phyloP scores from a whole-genome alignment of 2,329 filamentous ascomycete genomes.

The Capronia americana region DNA sequence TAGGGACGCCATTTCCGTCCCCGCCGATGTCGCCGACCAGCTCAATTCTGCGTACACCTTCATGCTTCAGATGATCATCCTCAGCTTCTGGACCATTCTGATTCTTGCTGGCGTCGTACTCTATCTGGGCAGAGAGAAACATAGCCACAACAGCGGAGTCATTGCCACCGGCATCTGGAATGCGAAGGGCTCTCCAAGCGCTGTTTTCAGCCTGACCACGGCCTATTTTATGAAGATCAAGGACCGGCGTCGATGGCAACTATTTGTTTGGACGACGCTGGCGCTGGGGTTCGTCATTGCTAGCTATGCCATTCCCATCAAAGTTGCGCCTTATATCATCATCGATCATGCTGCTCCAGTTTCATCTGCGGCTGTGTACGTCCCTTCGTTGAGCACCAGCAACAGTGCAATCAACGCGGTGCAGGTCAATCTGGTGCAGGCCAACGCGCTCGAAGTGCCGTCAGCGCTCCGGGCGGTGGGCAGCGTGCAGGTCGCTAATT shows the following conservation, averaged over 20 bases:
- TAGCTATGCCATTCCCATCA: slow-evolving; percentile 19
- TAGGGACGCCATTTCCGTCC: slow-evolving; percentile 12
- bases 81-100: slow-evolving; percentile 17
- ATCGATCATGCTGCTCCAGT: slow-evolving; percentile 16
- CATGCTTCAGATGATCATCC: slow-evolving; percentile 18
- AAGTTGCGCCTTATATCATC: slow-evolving; percentile 21
- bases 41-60: slow-evolving; percentile 22
- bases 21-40: slow-evolving; percentile 14
- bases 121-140: slow-evolving; percentile 17
- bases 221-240: slow-evolving; percentile 18
- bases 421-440: slow-evolving; percentile 13
- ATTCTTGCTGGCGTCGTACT: slow-evolving; percentile 15
- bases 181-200: slow-evolving; percentile 10
- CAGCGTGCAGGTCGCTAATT: slow-evolving; percentile 11
- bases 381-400: background rate
- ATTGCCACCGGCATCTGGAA: slow-evolving; percentile 21
- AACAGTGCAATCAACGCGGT: background rate
- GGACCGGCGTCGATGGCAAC: slow-evolving; percentile 8
- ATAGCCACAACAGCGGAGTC: slow-evolving; percentile 20
- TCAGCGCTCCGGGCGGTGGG: slow-evolving; percentile 17
- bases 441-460: slow-evolving; percentile 17
- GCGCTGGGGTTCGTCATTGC: slow-evolving; percentile 11
- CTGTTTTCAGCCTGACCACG: slow-evolving; percentile 9
- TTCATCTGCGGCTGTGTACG: slow-evolving; percentile 9
- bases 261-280: slow-evolving; percentile 9